phyloP scores from a whole-genome alignment of 2,329 filamentous ascomycete species.

The Thelonectria discophora region DNA sequence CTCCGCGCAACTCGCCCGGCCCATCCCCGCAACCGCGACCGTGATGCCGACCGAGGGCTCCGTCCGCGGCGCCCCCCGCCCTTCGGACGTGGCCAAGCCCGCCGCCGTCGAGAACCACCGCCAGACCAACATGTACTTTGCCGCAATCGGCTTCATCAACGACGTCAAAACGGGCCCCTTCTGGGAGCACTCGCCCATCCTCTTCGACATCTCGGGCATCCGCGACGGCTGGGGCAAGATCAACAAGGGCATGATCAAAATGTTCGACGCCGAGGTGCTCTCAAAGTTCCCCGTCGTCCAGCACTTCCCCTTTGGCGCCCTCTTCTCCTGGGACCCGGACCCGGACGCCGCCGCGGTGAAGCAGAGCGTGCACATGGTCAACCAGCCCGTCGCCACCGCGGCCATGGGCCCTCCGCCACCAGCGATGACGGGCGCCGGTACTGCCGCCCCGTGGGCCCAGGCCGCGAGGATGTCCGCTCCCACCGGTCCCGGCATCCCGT shows the following conservation, averaged over 20 bases:
- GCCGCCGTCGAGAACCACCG: conserved; percentile 72
- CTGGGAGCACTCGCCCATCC: conserved; percentile 94
- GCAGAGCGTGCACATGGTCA: conserved; percentile 65
- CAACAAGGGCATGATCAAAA: conserved; percentile 99
- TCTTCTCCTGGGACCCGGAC: conserved; percentile 81
- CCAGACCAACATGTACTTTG: conserved; percentile 86
- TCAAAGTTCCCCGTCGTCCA: conserved; percentile 99
- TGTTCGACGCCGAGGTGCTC: conserved; percentile 97
- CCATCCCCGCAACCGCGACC: conserved; percentile 68
- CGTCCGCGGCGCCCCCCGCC: conserved; percentile 73
- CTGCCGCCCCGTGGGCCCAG: conserved; percentile 57
- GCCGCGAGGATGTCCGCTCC: conserved; percentile 50
- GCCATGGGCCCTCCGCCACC: conserved; percentile 38
- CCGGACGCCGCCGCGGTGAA: conserved; percentile 63
- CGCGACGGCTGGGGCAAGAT: conserved; percentile 97
- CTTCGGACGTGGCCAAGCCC: conserved; percentile 72
- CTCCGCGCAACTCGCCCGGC: conserved; percentile 85
- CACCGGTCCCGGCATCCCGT: conserved; percentile 50
- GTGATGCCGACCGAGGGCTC: conserved; percentile 81
- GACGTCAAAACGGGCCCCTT: conserved; percentile 97
- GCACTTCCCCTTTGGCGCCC: conserved; percentile 84
- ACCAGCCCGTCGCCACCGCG: conserved; percentile 55
- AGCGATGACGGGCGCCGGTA: conserved; percentile 43
- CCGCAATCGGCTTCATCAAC: conserved; percentile 94
- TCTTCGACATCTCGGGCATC: conserved; percentile 94